Conservation (phyloP, 345 rosid species). For the Pelargonium nanum region DNA sequence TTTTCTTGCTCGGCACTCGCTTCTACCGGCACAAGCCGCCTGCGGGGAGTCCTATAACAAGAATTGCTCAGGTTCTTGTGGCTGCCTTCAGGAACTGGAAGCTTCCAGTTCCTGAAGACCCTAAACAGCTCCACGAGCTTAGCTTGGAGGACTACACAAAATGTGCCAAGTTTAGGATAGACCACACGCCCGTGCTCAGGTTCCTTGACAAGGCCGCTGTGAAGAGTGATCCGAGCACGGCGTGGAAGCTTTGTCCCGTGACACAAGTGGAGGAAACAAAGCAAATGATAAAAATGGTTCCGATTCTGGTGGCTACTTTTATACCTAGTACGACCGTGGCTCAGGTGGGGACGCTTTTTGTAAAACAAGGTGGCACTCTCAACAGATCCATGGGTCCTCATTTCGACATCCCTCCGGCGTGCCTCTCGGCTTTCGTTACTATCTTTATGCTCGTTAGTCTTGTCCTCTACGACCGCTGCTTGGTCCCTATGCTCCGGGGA, state of each 20-base stretch:
- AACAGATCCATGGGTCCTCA: conserved; percentile 41
- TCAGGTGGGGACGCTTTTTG: conserved; percentile 40
- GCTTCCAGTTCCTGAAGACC: conserved; percentile 26
- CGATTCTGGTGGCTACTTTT: conserved; percentile 30
- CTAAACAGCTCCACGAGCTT: conserved; percentile 38
- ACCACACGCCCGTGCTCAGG: conserved; percentile 37
- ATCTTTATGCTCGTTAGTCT: conserved; percentile 55
- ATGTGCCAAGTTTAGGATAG: conserved; percentile 25
- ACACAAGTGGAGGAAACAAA: conserved; percentile 65
- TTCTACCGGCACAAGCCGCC: conserved; percentile 43
- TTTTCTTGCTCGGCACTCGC: conserved; percentile 39
- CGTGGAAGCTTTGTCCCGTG: conserved; percentile 49
- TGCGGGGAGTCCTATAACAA: conserved; percentile 37
- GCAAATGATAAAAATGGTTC: conserved; percentile 52
- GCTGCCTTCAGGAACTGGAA: conserved; percentile 41
- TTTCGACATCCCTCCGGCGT: conserved; percentile 64
- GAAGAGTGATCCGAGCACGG: conserved; percentile 22
- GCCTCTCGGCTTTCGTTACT: conserved; percentile 55
- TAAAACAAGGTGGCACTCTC: conserved; percentile 58
- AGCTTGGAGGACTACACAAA: conserved; percentile 24
- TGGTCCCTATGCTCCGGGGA: conserved; percentile 32
- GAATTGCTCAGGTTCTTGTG: conserved; percentile 34
- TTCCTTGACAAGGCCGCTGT: conserved; percentile 53
- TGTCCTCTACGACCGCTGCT: conserved; percentile 37
- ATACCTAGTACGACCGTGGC: conserved; percentile 43